Conservation (phyloP, 2,329 filamentous ascomycete species). For the Alternaria burnsii region DNA sequence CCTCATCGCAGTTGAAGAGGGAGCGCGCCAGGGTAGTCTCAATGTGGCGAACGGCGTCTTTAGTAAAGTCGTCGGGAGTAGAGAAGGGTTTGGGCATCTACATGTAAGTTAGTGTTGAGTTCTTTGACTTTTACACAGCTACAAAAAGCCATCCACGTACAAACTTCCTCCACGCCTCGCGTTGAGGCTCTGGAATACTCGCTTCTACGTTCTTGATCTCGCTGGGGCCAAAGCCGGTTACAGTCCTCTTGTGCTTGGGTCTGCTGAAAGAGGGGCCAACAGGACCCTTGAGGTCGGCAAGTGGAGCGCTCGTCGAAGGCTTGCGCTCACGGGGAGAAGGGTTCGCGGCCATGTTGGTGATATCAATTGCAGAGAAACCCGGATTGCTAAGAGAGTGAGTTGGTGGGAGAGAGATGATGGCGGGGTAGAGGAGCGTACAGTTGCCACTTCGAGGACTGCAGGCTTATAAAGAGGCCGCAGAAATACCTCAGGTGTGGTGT, state of each 20-base stretch:
- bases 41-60: slow-evolving; percentile 89
- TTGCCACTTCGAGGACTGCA: slow-evolving; percentile 6
- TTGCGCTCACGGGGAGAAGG: slow-evolving; percentile 73
- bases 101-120: slow-evolving; percentile 20
- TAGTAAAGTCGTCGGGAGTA: slow-evolving; percentile 81
- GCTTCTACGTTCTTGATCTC: slow-evolving; percentile 97
- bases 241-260: slow-evolving; percentile 97
- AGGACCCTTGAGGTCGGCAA: slow-evolving; percentile 85
- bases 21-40: slow-evolving; percentile 96
- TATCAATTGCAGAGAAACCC: slow-evolving; percentile 39
- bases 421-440: slow-evolving; percentile 34
- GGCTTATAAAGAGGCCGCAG: slow-evolving; percentile 10
- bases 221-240: slow-evolving; percentile 86
- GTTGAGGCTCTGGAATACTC: slow-evolving; percentile 86
- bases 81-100: slow-evolving; percentile 74
- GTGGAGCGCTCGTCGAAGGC: slow-evolving; percentile 81
- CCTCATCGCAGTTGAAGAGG: slow-evolving; percentile 97
- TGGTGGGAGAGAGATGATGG: slow-evolving; percentile 35
- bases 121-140: not conserved
- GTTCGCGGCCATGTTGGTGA: slow-evolving; percentile 41
- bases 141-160: slow-evolving; percentile 51
- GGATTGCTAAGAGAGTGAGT: slow-evolving; percentile 34
- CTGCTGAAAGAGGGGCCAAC: slow-evolving; percentile 87
- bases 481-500: slow-evolving; percentile 5
- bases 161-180: slow-evolving; percentile 75